Conservation (phyloP, 768 basidiomycete species). For the Hericium rajendrae region DNA sequence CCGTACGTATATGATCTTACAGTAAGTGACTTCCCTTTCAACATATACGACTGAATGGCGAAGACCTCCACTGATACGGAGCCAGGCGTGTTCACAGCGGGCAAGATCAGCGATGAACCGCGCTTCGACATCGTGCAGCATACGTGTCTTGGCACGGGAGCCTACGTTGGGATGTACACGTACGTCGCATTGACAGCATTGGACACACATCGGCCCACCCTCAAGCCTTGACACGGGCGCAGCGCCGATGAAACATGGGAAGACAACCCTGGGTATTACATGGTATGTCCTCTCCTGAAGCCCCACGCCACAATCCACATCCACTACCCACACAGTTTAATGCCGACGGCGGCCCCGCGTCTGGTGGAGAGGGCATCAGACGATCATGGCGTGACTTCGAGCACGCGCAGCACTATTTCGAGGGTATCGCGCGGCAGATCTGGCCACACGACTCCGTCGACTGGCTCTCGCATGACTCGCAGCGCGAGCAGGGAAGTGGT, state of each 20-base stretch:
- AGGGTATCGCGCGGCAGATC: slow-evolving; percentile 68
- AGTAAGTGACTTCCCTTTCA: too few relatives aligned
- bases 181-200: slow-evolving; percentile 71
- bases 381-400: slow-evolving; percentile 70
- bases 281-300: slow-evolving; percentile 35
- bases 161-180: slow-evolving; percentile 87
- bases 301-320: background rate
- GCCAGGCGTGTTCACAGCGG: slow-evolving; percentile 64
- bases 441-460: slow-evolving; percentile 79
- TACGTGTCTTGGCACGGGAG: slow-evolving; percentile 78
- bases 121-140: slow-evolving; percentile 78
- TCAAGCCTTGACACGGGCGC: slow-evolving; percentile 74
- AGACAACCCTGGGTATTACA: slow-evolving; percentile 86
- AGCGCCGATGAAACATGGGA: slow-evolving; percentile 92
- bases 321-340: slow-evolving; percentile 56
- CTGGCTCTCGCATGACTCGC: slow-evolving; percentile 29
- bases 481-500: slow-evolving; percentile 20
- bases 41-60: too few relatives aligned
- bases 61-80: background rate
- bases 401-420: slow-evolving; percentile 76
- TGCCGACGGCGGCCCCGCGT: slow-evolving; percentile 87
- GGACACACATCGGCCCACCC: slow-evolving; percentile 61
- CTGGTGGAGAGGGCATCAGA: slow-evolving; percentile 88
- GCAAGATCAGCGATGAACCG: slow-evolving; percentile 72
- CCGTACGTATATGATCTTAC: too few relatives aligned